Conservation (phyloP, 179 eudicot genomes). For the Drosera spatulata region DNA sequence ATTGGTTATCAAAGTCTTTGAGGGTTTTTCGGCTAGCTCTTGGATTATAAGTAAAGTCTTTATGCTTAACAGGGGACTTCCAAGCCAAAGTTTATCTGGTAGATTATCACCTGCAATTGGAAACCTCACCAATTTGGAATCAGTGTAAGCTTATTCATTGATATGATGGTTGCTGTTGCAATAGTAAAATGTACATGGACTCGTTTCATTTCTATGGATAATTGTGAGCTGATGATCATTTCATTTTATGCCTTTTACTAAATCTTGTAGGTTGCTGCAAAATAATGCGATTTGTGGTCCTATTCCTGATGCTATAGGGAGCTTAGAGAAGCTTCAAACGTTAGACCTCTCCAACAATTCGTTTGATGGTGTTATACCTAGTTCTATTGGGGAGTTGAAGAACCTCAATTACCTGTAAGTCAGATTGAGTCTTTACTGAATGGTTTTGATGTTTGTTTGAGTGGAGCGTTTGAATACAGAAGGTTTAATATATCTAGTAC, state of each 20-base stretch:
- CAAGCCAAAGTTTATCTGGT: conserved; percentile 77
- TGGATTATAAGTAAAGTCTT: conserved; percentile 10
- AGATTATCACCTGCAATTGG: conserved; percentile 69
- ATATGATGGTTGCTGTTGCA: not conserved
- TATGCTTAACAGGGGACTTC: conserved; percentile 49
- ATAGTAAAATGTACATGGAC: not conserved
- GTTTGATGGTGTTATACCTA: conserved; percentile 56
- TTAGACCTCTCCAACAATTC: conserved; percentile 72
- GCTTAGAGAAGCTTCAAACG: conserved; percentile 64
- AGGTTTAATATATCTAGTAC: too few species aligned
- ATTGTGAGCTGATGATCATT: not conserved
- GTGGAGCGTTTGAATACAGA: too few species aligned
- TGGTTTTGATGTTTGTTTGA: not conserved
- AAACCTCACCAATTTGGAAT: conserved; percentile 65
- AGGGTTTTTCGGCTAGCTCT: not conserved
- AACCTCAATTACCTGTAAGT: conserved; percentile 74
- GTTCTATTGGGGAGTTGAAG: conserved; percentile 54
- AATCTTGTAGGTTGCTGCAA: conserved; percentile 51
- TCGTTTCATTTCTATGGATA: not conserved
- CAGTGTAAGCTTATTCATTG: conserved; percentile 36
- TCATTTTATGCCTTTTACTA: not conserved
- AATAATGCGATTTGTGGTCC: conserved; percentile 64
- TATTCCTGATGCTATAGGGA: conserved; percentile 63
- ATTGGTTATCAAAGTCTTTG: not conserved
- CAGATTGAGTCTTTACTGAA: not conserved